These are phyloP conservation scores for Tricholoma flavovirens DNA, from an alignment of 768 basidiomycete species.

Conservation along the genomic window DNA sequence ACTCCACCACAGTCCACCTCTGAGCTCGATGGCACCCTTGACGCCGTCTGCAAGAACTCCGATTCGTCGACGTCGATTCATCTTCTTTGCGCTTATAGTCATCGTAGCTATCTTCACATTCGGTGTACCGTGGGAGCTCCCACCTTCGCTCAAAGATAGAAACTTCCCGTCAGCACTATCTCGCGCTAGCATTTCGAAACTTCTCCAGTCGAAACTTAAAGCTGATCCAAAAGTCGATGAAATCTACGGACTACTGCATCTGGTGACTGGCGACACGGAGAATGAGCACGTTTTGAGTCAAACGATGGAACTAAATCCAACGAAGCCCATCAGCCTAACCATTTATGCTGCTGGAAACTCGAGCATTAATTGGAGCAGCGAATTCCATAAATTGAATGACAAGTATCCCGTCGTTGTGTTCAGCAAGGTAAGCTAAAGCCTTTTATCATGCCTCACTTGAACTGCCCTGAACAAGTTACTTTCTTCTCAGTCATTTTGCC, in stretches of 20 bases:
- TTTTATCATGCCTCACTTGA: background rate
- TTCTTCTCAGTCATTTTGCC: slow-evolving; percentile 58
- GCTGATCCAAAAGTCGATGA: slow-evolving; percentile 38
- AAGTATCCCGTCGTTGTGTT: slow-evolving; percentile 69
- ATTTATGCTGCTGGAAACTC: slow-evolving; percentile 49
- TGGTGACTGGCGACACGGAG: slow-evolving; percentile 47
- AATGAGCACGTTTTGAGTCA: slow-evolving; percentile 36
- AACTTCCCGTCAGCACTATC: slow-evolving; percentile 26
- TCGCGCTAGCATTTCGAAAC: slow-evolving; percentile 34
- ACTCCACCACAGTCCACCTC: background rate
- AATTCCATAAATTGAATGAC: slow-evolving; percentile 36
- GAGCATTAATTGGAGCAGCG: slow-evolving; percentile 37
- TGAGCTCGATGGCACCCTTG: slow-evolving; percentile 12
- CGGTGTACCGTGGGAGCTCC: slow-evolving; percentile 38
- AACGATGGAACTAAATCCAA: slow-evolving; percentile 38
- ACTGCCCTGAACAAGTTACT: background rate
- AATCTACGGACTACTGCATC: slow-evolving; percentile 66
- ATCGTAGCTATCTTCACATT: slow-evolving; percentile 34
- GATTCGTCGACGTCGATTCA: slow-evolving; percentile 42
- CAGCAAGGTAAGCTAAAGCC: slow-evolving; percentile 55
- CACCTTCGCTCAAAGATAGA: slow-evolving; percentile 29
- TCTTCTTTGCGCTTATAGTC: slow-evolving; percentile 33
- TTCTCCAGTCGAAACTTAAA: slow-evolving; percentile 26
- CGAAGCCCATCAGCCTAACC: slow-evolving; percentile 40
- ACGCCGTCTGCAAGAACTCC: slow-evolving; percentile 13